Base-by-base conservation (phyloP, 352 stramenopile genomes). In the Pythium phragmitis region DNA sequence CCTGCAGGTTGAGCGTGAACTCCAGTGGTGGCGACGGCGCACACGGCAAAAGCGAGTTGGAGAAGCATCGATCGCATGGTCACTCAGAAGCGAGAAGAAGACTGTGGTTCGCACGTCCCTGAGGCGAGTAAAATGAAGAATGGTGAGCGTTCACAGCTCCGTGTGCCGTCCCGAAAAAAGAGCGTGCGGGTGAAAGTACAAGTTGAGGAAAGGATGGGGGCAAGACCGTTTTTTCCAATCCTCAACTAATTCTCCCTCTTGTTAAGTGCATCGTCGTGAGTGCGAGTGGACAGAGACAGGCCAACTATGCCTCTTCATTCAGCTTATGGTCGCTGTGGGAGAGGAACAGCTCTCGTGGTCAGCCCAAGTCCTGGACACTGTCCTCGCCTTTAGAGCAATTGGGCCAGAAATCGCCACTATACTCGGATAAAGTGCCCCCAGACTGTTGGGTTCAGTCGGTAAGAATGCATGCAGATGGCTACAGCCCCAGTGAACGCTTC, bases 111-210 rank as follows among this genome's bases (percentile, higher is more conserved):
- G n/a, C n/a, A 63, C 56, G 28, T 55, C 56, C 28, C 42, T 42
- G 37, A n/a, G 13, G 56, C 56, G 56, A 63, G 56, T 63, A 48
- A 21, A 48, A 48, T 36, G 19, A 9, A 34, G 30, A 63, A 54
- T 53, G 56, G 52, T 12, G 23, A 16, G 21, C 2, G 13, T 30
- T 30, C 26, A 30, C 26, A 42, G 37, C 37, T 12, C 11, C 11
- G 7, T 12, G 37, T 4, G 37, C 3, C 9, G 14, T 12, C 37
- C 11, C n/a, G 19, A 33, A 46, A 16, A 33, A 46, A 13, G 30
- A 57, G n/a, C 28, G 6, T 17, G 7, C 28, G 33, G 21, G 33
- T 33, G 17, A 14, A 23, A 21, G 26, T 28, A 57, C 26, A 33
- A 23, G 12, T 28, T 30, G 26, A 30, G 23, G 50, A 23, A 49